Base-by-base conservation (phyloP, 2,329 filamentous ascomycete species). In the Gaeumannomyces sp. region DNA sequence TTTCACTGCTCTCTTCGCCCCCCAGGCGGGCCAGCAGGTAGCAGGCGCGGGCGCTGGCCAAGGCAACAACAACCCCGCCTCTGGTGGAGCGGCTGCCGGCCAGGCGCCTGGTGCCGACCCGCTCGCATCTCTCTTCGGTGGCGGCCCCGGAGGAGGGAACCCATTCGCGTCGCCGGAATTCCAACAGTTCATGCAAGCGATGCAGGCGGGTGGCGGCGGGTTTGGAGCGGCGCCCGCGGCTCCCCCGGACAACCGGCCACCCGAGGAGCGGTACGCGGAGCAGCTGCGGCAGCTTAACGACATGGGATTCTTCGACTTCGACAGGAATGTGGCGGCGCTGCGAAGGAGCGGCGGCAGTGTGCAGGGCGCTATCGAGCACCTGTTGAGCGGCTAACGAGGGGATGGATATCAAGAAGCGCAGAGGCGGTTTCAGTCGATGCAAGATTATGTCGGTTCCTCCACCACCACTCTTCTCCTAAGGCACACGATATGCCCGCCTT, bases 251-350 rank as follows among this genome's bases (percentile, higher is more conserved):
- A 96, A 84, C 72, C 85, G 94, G 67, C 93, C 95, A 5, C 94
- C 95, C 0, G 95, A 99, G 80, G 95, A 98, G 77, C 83, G 92
- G 66, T 99, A 97, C 71, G 93, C 91, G 3, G 88, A 91, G 38
- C 94, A 99, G 77, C 81, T 99, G 62, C 84, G 92, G 66, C 93
- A 98, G 78, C 80, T 99, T 68, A 99, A 99, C 75, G 95, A 98
- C 69, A 99, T 99, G 95, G 95, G 95, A 3, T 99, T 99, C 78
- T 97, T 88, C 74, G 93, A 99, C 73, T 99, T 98, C 73, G 94
- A 99, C 63, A 82, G 91, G 70, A 99, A 99, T 71, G 87, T 99
- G 38, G 88, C 90, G 65, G 95, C 95, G 6, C 79, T 99, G 72
- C 85, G 94, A 76, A 85, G 94, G 72, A 92, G 91, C 66, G 95